Evolutionary conservation across 2,329 filamentous ascomycete species (phyloP).

Genomic region (Pseudogymnoascus pannorum): DNA sequence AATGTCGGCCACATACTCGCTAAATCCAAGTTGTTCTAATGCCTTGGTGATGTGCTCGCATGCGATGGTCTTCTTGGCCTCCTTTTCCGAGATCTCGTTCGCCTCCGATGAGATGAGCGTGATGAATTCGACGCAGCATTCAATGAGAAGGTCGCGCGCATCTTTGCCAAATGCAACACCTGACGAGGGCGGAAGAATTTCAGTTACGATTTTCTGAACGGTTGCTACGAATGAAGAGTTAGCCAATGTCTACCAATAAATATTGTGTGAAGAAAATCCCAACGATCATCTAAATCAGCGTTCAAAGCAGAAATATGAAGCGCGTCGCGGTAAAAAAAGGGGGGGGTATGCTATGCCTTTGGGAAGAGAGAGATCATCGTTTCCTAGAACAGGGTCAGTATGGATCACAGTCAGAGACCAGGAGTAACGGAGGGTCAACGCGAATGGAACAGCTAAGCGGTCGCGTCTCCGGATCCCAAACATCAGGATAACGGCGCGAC

Average conservation of each 20-base stretch:
- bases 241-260: slow-evolving; percentile 8
- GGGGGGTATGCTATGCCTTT: slow-evolving; percentile 42
- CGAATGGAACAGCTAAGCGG: background rate
- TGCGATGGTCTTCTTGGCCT: slow-evolving; percentile 98
- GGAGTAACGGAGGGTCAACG: background rate
- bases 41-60: slow-evolving; percentile 97
- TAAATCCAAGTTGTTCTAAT: slow-evolving; percentile 84
- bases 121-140: slow-evolving; percentile 99
- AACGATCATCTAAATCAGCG: background rate
- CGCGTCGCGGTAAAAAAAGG: background rate
- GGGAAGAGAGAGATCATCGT: slow-evolving; percentile 56
- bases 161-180: slow-evolving; percentile 91
- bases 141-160: slow-evolving; percentile 88
- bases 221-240: slow-evolving; percentile 41
- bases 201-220: slow-evolving; percentile 81
- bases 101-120: slow-evolving; percentile 97
- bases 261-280: background rate
- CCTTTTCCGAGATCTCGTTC: slow-evolving; percentile 97
- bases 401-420: background rate
- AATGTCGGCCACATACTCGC: slow-evolving; percentile 84
- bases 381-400: slow-evolving; percentile 36
- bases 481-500: background rate
- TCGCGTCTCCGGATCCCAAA: background rate
- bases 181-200: slow-evolving; percentile 73
- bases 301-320: slow-evolving; percentile 1